Evolutionary conservation across 768 basidiomycete genomes (phyloP), one percentile per base, ranked within the genome.

Genomic region (Leucocoprinus leucothites): DNA sequence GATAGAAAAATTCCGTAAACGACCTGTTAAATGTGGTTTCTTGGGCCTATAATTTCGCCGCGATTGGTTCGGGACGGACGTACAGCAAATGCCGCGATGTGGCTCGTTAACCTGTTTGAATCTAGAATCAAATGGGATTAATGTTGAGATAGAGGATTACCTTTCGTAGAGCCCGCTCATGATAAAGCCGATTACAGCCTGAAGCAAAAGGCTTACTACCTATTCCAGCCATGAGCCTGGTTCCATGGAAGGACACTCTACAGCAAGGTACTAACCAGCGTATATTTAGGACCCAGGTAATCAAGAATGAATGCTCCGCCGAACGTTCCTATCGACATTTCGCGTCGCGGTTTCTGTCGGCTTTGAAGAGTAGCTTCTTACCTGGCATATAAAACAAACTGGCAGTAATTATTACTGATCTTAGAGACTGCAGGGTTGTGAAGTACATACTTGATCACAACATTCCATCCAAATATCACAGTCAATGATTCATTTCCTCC

Each of bases 1-100:
- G 82, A 85, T 62, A 96, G 65, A 80, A 97, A 97, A 45, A 97
- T 82, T 11, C 94, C 95, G 63, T 97, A 96, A 8, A 97, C 73
- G 31, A 95, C 83, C 82, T 85, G 53, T 38, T 22, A 36, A 4
- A 42, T 5, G 19, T 28, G 1, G n/a, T n/a, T n/a, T n/a, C n/a
- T n/a, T n/a, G n/a, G n/a, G n/a, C n/a, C n/a, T n/a, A n/a, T n/a
- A 25, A 22, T 48, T 58, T 24, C 44, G 40, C 46, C 45, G 25
- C 18, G 24, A 24, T 5, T 14, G 18, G 19, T 42, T 22, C 3
- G 9, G 14, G 11, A 31, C 3, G n/a, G 25, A 69, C 81, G 61
- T 58, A 86, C 86, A 24, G 89, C 87, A 58, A 91, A 94, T 7
- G 76, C 90, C 16, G 70, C 89, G 49, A 92, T 77, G 57, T 90